Conservation (phyloP, 352 stramenopile genomes). For the Phytopythium ostracodes region DNA sequence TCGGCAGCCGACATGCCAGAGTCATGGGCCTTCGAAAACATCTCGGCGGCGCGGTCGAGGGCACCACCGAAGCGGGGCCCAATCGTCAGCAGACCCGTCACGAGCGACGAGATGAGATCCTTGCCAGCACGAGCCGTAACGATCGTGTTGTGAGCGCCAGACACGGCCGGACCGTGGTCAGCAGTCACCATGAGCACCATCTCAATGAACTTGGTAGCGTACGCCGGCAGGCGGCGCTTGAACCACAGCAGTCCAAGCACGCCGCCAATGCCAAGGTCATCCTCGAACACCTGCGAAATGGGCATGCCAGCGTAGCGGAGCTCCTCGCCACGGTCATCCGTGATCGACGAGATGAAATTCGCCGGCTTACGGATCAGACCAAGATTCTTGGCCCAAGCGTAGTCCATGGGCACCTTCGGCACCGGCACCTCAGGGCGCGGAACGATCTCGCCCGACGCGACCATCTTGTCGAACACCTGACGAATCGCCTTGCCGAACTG, state of each 20-base stretch:
- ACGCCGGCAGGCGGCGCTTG: slow-evolving; percentile 85
- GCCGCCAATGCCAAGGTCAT: slow-evolving; percentile 93
- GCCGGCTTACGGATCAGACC: slow-evolving; percentile 95
- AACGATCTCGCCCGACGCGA: slow-evolving; percentile 75
- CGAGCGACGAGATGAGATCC: slow-evolving; percentile 95
- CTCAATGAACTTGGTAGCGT: slow-evolving; percentile 96
- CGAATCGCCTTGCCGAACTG: slow-evolving; percentile 93
- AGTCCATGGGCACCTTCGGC: slow-evolving; percentile 96
- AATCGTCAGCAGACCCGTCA: slow-evolving; percentile 96
- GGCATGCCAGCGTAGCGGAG: slow-evolving; percentile 93
- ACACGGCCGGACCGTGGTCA: slow-evolving; percentile 95
- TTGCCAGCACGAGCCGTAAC: slow-evolving; percentile 93
- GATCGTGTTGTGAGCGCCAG: slow-evolving; percentile 97
- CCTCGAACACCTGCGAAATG: slow-evolving; percentile 94
- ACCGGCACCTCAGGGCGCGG: slow-evolving; percentile 86
- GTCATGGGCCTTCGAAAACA: slow-evolving; percentile 91
- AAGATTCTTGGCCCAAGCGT: slow-evolving; percentile 95
- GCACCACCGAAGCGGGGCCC: slow-evolving; percentile 95
- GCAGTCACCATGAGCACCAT: slow-evolving; percentile 98
- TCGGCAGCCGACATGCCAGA: slow-evolving; percentile 80
- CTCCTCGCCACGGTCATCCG: slow-evolving; percentile 96
- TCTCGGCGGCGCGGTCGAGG: slow-evolving; percentile 91
- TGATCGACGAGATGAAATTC: slow-evolving; percentile 98
- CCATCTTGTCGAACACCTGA: slow-evolving; percentile 86
- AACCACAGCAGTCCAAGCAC: slow-evolving; percentile 97